Base-by-base conservation (phyloP, 1,284 basidiomycete genomes). In the Farysia itapuensis region DNA sequence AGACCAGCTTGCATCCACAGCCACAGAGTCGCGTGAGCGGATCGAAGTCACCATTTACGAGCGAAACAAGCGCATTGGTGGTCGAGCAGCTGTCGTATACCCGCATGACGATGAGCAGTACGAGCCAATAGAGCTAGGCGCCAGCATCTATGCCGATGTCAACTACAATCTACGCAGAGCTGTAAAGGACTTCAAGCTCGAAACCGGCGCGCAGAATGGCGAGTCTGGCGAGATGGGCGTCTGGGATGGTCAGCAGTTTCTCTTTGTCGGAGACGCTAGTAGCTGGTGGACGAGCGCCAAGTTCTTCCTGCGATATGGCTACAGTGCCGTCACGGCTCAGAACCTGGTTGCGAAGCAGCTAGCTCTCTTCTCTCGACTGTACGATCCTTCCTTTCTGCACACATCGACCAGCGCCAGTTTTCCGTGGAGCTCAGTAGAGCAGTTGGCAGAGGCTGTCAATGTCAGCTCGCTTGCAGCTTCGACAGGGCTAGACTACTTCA, bases 11-110 rank as follows among this genome's bases (percentile, higher is more conserved):
- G n/a, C 46, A 22, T 8, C 8, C 37, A 48, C 41, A 35, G 31
- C 36, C 1, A 21, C 30, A 19, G 25, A 40, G 32, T 30, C 18
- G 26, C 14, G 25, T 16, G 5, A 35, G 23, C 11, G 38, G 19
- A 14, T 90, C 4, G 84, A 88, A 32, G 80, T 94, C 11, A 89
- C 92, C 57, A 82, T 95, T 7, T 94, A 86, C 74, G 91, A 96
- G 64, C 82, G 82, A 58, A 81, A 81, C 35, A 79, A 80, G 16
- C 86, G 88, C 63, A 81, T 94, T 58, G 91, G 92, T 34, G 91
- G 91, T 46, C 81, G 91, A 87, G 78, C 81, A 86, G 85, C 85
- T 6, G 81, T 82, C 8, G 85, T 92, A 0, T 81, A 86, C 61
- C 90, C 92, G 2, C 85, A 93, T 74, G 80, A 82, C 47, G 83